A percentile compares a stretch with the other conserved stretches of the same genome.
Conservation (phyloP, 1,284 basidiomycete species). For the Rhodotorula sp. region DNA sequence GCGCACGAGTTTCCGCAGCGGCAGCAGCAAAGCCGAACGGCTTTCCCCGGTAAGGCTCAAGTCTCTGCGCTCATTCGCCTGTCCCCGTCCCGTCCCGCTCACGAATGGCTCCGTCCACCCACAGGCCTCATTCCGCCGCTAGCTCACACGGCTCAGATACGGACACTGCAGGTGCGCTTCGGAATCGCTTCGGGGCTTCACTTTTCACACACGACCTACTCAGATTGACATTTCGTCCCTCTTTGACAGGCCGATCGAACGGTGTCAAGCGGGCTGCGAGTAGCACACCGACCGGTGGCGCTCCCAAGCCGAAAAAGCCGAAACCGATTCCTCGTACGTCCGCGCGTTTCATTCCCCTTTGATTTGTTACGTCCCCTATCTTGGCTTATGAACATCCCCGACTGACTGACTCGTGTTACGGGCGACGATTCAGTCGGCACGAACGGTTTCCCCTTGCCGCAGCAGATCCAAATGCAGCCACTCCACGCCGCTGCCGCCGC, state of each 20-base stretch:
- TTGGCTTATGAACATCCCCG: rapidly evolving
- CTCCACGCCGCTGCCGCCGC: slow-evolving; percentile 3
- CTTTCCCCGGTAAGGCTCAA: neutral
- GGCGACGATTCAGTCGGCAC: neutral
- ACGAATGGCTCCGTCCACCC: neutral
- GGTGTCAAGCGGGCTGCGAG: slow-evolving; percentile 20
- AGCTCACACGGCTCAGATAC: slow-evolving; percentile 22
- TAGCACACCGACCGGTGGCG: neutral
- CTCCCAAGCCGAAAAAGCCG: slow-evolving; percentile 30
- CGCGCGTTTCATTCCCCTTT: too few species aligned
- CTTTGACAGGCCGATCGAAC: slow-evolving; percentile 13
- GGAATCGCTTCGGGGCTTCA: neutral
- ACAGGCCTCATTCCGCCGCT: slow-evolving; percentile 10
- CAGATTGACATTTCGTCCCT: neutral
- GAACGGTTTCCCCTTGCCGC: neutral
- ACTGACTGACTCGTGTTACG: too few species aligned
- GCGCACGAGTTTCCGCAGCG: neutral
- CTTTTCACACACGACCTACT: too few species aligned
- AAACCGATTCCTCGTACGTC: slow-evolving; percentile 21
- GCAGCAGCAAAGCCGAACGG: neutral
- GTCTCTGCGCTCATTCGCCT: neutral
- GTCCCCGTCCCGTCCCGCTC: rapidly evolving
- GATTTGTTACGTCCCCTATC: neutral
- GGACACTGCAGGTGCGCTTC: slow-evolving; percentile 6
- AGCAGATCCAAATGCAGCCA: slow-evolving; percentile 3